A percentile compares a stretch with the other conserved stretches of the same genome.
These are phyloP conservation scores for Cornus kousa DNA, from an alignment of 148 eudicot genomes.

Conservation along the genomic window DNA sequence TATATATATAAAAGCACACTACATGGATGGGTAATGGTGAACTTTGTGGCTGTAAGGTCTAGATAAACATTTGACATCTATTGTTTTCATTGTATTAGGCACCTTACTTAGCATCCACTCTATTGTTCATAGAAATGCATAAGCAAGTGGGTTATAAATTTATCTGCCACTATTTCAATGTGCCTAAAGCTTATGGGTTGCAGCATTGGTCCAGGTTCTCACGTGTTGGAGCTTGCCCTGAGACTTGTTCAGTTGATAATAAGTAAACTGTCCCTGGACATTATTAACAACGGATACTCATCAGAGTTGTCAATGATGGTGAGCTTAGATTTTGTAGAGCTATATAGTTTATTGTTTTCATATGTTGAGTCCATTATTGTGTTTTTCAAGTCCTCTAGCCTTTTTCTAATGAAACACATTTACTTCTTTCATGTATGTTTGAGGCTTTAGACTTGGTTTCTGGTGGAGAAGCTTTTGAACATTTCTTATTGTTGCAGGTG, in stretches of 20 bases:
- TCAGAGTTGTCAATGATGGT: slow-evolving; percentile 64
- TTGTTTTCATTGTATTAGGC: not conserved
- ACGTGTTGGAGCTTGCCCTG: slow-evolving; percentile 49
- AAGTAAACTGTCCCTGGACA: slow-evolving; percentile 46
- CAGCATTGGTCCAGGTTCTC: slow-evolving; percentile 50
- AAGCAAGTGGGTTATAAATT: not conserved
- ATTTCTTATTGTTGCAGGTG: slow-evolving; percentile 48
- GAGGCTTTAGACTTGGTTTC: not conserved
- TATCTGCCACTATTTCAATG: not conserved
- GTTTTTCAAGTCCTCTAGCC: not conserved
- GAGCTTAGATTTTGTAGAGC: slow-evolving; percentile 8
- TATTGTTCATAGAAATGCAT: not conserved
- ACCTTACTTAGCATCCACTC: not conserved
- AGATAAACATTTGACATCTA: not conserved
- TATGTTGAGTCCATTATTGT: slow-evolving; percentile 5
- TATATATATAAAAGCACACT: too few relatives aligned
- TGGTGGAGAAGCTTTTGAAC: not conserved
- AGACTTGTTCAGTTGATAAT: slow-evolving; percentile 57
- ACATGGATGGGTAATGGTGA: not conserved
- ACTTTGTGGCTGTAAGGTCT: not conserved
- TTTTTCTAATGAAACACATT: slow-evolving; percentile 2
- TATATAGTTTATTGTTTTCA: not conserved
- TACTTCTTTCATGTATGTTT: not conserved
- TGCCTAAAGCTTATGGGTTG: slow-evolving; percentile 7
- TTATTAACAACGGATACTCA: slow-evolving; percentile 39